Conservation (phyloP, 2,329 filamentous ascomycete species). For the Fusarium lateritium region DNA sequence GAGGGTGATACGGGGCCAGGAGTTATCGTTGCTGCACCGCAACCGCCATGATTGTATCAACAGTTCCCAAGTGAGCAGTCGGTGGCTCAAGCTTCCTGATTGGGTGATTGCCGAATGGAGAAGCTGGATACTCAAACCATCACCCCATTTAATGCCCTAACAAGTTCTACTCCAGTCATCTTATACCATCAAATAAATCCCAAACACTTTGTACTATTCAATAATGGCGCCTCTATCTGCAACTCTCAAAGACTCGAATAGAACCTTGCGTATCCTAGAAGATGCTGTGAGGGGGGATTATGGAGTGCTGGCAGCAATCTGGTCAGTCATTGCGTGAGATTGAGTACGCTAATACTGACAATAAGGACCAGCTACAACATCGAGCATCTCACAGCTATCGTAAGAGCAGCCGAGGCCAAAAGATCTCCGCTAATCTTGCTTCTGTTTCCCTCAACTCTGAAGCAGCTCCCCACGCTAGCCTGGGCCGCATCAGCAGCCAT, state of each 20-base stretch:
- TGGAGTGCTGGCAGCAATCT: slow-evolving; percentile 33
- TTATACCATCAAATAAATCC: no score
- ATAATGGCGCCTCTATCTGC: not conserved
- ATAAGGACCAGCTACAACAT: slow-evolving; percentile 27
- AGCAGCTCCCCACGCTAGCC: slow-evolving; percentile 16
- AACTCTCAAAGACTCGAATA: not conserved
- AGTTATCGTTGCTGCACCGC: no score
- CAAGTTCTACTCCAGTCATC: not conserved
- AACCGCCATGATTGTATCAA: no score
- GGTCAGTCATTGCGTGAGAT: slow-evolving; percentile 1
- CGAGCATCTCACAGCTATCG: slow-evolving; percentile 34
- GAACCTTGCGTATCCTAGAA: slow-evolving; percentile 17
- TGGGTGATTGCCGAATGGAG: not conserved
- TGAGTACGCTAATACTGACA: not conserved
- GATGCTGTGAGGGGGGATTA: slow-evolving; percentile 17
- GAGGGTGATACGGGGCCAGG: no score
- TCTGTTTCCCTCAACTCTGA: slow-evolving; percentile 23
- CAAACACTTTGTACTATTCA: not conserved
- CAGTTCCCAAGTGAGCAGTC: not conserved
- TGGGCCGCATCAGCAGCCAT: slow-evolving; percentile 58
- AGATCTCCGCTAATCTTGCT: slow-evolving; percentile 25
- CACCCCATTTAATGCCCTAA: not conserved
- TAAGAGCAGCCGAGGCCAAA: slow-evolving; percentile 29
- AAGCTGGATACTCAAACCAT: no score
- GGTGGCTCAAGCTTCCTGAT: not conserved